These are phyloP conservation scores for Pueraria montana DNA, from an alignment of 306 rosid genomes.

Conservation along the genomic window DNA sequence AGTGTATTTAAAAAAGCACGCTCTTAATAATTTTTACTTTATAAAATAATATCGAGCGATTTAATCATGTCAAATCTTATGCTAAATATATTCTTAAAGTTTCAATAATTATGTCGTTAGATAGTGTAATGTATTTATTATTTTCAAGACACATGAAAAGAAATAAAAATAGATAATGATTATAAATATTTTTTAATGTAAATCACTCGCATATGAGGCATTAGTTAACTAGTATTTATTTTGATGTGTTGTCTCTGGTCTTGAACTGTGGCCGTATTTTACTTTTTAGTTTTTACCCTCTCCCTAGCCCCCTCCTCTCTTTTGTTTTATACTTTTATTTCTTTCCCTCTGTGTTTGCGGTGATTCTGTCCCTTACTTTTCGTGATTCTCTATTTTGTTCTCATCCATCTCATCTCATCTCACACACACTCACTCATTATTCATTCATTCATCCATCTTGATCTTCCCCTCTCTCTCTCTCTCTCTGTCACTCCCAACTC, in stretches of 20 bases:
- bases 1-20: background rate
- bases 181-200: background rate
- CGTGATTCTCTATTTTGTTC: slow-evolving; percentile 45
- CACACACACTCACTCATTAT: background rate
- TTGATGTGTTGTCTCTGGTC: background rate
- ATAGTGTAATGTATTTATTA: background rate
- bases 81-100: background rate
- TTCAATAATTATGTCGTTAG: background rate
- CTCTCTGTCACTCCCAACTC: slow-evolving; percentile 37
- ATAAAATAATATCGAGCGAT: background rate
- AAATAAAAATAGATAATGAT: background rate
- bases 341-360: slow-evolving; percentile 28
- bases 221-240: background rate
- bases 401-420: background rate
- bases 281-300: slow-evolving; percentile 2
- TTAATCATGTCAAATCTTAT: background rate
- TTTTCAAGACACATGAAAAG: background rate
- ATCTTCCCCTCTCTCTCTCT: no score
- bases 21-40: background rate
- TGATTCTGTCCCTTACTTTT: slow-evolving; percentile 47
- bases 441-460: background rate
- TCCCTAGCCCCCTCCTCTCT: background rate
- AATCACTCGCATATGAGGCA: no score
- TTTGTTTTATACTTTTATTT: background rate
- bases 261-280: background rate